Base-by-base conservation (phyloP, 1,284 basidiomycete genomes). In the Volvariella surrecta region DNA sequence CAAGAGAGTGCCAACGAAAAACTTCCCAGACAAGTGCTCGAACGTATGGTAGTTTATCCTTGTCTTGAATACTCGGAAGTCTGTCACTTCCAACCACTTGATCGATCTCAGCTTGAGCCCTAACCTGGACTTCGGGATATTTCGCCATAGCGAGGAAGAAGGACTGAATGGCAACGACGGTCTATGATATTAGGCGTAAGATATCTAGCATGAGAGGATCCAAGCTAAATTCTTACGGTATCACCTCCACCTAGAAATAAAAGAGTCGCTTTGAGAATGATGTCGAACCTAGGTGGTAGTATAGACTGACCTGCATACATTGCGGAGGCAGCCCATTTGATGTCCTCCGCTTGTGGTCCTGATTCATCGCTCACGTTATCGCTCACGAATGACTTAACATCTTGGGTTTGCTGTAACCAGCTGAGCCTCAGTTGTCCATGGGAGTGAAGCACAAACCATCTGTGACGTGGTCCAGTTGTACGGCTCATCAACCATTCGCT, bases 81-180 rank as follows among this genome's bases (percentile, higher is more conserved):
- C 59, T 47, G 16, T 55, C 54, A 9, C 51, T 55, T 3, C 68
- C 68, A 9, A 66, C 50, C 11, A 66, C 61, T 4, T 54, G 55
- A 35, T 62, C 60, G 10, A 63, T 51, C 47, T 63, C 61, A 15
- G 54, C 57, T 2, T 61, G 60, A 2, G 59, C 61, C 32, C 52
- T 54, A 15, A 18, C 17, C 18, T 43, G 42, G 2, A 24, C 42
- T 16, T 64, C 63, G 4, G 73, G 72, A 47, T 72, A 50, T 20
- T 67, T 52, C 13, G 70, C 53, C 55, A 75, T 64, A 2, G 70
- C 72, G n/a, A 75, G 55, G 44, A 72, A 59, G 47, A 75, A 73
- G 0, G 70, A 68, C 0, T 65, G 58, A 32, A 74, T 44, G 2
- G 65, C 62, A 0, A 71, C 68, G 34, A 69, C 61, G 4, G 63